phyloP scores from a whole-genome alignment of 768 basidiomycete species.

The Suillus ampliporus region DNA sequence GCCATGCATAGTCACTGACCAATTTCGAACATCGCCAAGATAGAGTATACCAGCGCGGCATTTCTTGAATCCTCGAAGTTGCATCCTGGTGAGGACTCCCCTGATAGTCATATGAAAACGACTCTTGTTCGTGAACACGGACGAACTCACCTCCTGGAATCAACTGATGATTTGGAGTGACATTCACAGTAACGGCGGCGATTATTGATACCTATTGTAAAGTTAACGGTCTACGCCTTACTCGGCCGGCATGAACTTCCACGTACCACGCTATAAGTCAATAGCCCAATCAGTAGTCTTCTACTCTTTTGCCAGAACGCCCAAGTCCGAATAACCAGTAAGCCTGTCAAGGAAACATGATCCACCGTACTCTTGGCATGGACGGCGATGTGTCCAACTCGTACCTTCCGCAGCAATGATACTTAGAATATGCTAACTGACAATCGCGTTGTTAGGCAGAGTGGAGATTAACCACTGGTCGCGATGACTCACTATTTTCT shows the following conservation, averaged over 20 bases:
- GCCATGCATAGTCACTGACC: not conserved
- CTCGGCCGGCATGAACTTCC: not conserved
- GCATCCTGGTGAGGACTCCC: not conserved
- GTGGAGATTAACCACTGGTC: not conserved
- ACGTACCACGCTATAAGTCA: conserved; percentile 16
- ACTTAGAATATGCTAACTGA: conserved; percentile 13
- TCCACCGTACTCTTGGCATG: not conserved
- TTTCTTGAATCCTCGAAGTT: not conserved
- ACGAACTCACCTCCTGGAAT: conserved; percentile 12
- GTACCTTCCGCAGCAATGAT: conserved; percentile 16
- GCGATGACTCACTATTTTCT: conserved; percentile 19
- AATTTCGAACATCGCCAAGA: not conserved
- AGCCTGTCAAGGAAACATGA: conserved; percentile 13
- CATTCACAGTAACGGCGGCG: conserved; percentile 11
- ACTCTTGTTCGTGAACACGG: not conserved
- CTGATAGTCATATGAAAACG: not conserved
- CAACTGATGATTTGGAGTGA: conserved; percentile 12
- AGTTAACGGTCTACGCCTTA: not conserved
- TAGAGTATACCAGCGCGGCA: conserved; percentile 1
- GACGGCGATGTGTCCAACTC: not conserved
- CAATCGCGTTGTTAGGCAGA: not conserved
- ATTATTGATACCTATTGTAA: conserved; percentile 13
- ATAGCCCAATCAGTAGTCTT: conserved; percentile 18
- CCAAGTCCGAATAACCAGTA: conserved; percentile 25
- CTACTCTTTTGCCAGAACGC: conserved; percentile 26